phyloP scores from a whole-genome alignment of 2,329 filamentous ascomycete genomes.

The Ceratocystis variospora region DNA sequence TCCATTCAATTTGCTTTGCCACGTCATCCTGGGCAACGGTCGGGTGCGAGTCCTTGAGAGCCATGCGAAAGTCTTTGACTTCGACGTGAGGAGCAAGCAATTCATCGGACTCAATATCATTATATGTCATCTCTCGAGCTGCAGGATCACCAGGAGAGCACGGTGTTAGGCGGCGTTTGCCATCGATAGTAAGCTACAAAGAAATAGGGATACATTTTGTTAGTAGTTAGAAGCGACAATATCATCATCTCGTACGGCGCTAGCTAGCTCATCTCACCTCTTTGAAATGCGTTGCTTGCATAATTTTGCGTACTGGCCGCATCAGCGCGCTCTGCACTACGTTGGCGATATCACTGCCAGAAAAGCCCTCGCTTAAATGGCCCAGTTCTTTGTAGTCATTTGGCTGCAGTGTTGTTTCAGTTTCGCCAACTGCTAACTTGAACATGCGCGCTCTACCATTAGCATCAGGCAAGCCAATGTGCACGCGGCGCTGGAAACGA shows the following conservation, averaged over 20 bases:
- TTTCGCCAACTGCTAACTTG: constrained; percentile 83
- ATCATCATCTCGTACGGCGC: no score
- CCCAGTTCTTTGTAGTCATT: constrained; percentile 71
- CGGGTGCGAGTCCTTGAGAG: constrained; percentile 73
- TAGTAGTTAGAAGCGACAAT: neutral
- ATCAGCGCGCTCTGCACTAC: constrained; percentile 93
- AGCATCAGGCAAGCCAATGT: constrained; percentile 81
- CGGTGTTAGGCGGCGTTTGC: constrained; percentile 58
- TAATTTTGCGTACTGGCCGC: constrained; percentile 92
- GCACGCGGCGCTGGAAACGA: constrained; percentile 89
- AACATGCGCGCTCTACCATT: constrained; percentile 89
- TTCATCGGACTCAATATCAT: constrained; percentile 68
- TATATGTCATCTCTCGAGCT: constrained; percentile 88
- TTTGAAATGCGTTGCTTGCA: constrained; percentile 96
- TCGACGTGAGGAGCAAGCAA: constrained; percentile 75
- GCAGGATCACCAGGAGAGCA: constrained; percentile 84
- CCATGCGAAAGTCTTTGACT: constrained; percentile 86
- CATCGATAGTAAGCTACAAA: constrained; percentile 54
- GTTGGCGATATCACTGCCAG: constrained; percentile 88
- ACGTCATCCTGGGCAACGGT: constrained; percentile 85
- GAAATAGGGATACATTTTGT: constrained; percentile 1
- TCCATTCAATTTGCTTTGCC: constrained; percentile 78
- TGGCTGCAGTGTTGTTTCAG: constrained; percentile 67
- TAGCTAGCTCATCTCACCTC: constrained; percentile 41
- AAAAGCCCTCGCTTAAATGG: constrained; percentile 80